Percentiles rank a stretch among this genome's conserved stretches.
Conservation (phyloP, 495 filamentous ascomycete genomes). For the Penicillium canescens region DNA sequence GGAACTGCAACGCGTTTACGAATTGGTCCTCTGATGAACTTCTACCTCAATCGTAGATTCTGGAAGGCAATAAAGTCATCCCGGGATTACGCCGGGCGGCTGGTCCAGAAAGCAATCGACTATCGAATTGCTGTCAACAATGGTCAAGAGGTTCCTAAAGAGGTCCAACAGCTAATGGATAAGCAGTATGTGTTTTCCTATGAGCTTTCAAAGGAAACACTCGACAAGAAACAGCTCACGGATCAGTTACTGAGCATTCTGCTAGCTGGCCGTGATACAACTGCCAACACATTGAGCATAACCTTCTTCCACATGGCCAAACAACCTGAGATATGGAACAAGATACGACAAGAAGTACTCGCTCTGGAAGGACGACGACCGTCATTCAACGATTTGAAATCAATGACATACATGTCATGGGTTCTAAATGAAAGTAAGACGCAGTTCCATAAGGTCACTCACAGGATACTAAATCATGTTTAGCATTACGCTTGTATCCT, state of each 20-base stretch:
- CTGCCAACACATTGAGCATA: constrained; percentile 52
- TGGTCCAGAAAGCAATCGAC: constrained; percentile 15
- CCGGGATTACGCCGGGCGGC: constrained; percentile 2
- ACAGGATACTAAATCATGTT: constrained; percentile 24
- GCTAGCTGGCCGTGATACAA: constrained; percentile 61
- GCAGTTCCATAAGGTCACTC: not conserved
- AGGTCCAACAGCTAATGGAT: not conserved
- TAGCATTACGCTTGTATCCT: constrained; percentile 53
- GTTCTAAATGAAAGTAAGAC: constrained; percentile 47
- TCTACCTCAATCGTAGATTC: not conserved
- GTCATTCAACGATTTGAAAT: constrained; percentile 46
- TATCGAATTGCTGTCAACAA: constrained; percentile 6
- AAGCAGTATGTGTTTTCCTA: constrained; percentile 20
- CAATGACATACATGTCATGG: constrained; percentile 51
- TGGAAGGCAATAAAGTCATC: not conserved
- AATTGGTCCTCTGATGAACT: not conserved
- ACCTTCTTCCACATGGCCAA: constrained; percentile 54
- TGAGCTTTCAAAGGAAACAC: constrained; percentile 15
- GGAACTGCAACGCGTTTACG: constrained; percentile 3
- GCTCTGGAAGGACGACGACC: constrained; percentile 17
- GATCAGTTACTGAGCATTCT: constrained; percentile 42
- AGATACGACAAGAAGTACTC: constrained; percentile 39
- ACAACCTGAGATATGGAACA: constrained; percentile 41
- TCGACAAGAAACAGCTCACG: constrained; percentile 11
- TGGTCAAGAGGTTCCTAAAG: not conserved